Evolutionary conservation across 768 basidiomycete genomes (phyloP).

Genomic region (Pisolithus orientalis): DNA sequence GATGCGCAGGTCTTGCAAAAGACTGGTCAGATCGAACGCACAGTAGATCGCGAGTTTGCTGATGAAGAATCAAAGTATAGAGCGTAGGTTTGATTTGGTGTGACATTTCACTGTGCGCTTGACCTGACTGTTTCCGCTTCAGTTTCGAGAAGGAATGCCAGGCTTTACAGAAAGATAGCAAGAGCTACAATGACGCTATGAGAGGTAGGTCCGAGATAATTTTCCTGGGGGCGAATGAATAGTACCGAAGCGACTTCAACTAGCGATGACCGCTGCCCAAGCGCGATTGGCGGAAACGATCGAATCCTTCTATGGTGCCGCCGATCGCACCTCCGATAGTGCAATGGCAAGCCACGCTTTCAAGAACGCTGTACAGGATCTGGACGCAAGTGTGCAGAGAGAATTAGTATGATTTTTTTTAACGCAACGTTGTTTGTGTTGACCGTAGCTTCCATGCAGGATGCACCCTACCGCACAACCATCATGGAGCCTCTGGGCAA

Average conservation of each 20-base stretch:
- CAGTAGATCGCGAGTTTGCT: conserved; percentile 88
- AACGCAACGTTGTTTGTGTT: conserved; percentile 2
- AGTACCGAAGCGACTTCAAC: neutral
- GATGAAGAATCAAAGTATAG: conserved; percentile 90
- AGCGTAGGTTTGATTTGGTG: conserved; percentile 48
- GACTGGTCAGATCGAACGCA: conserved; percentile 96
- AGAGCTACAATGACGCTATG: conserved; percentile 93
- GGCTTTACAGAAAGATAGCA: conserved; percentile 90
- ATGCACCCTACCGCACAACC: conserved; percentile 89
- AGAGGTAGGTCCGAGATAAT: conserved; percentile 48
- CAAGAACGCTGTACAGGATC: conserved; percentile 89
- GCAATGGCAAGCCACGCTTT: conserved; percentile 98
- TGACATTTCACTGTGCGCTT: neutral
- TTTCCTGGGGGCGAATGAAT: neutral
- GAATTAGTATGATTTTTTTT: conserved; percentile 62
- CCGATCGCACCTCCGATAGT: conserved; percentile 79
- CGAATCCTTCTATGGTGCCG: conserved; percentile 84
- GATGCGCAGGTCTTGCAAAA: conserved; percentile 79
- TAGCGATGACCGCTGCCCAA: conserved; percentile 94
- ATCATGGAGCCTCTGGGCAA: conserved; percentile 94
- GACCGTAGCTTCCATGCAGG: conserved; percentile 39
- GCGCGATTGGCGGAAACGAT: conserved; percentile 89
- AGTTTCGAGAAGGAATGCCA: conserved; percentile 98
- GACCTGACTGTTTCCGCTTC: neutral
- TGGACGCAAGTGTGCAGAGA: conserved; percentile 77